A percentile compares a stretch with the other conserved stretches of the same genome.
phyloP scores from a whole-genome alignment of 345 rosid species.

The Microthlaspi erraticum region DNA sequence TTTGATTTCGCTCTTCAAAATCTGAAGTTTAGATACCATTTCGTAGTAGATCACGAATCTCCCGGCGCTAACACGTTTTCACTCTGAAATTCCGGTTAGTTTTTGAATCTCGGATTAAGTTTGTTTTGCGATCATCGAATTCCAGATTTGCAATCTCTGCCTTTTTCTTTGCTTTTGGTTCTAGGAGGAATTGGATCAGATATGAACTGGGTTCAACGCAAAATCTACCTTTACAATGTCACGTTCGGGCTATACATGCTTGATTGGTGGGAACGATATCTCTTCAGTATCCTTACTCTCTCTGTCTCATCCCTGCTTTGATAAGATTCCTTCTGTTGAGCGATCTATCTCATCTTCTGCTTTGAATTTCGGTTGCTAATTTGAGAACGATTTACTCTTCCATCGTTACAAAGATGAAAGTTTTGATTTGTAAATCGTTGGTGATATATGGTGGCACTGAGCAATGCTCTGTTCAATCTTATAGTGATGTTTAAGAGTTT shows the following conservation, averaged over 20 bases:
- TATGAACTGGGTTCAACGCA: slow-evolving; percentile 96
- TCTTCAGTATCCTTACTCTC: slow-evolving; percentile 87
- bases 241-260: slow-evolving; percentile 97
- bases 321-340: background rate
- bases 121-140: slow-evolving; percentile 5
- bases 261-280: slow-evolving; percentile 99
- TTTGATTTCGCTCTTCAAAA: slow-evolving; percentile 32
- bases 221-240: slow-evolving; percentile 95
- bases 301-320: background rate
- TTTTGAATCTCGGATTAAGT: background rate
- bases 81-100: slow-evolving; percentile 9
- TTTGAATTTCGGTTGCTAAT: slow-evolving; percentile 14
- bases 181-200: slow-evolving; percentile 38
- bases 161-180: background rate
- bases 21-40: slow-evolving; percentile 2
- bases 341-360: slow-evolving; percentile 29
- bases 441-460: slow-evolving; percentile 21
- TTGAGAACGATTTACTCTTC: slow-evolving; percentile 3
- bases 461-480: slow-evolving; percentile 7
- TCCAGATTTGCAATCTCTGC: slow-evolving; percentile 11
- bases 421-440: slow-evolving; percentile 18
- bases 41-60: slow-evolving; percentile 32
- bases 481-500: slow-evolving; percentile 1
- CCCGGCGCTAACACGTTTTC: background rate
- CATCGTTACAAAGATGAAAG: slow-evolving; percentile 16